These are phyloP conservation scores for Erucastrum elatum DNA, from an alignment of 345 rosid genomes.

Conservation along the genomic window DNA sequence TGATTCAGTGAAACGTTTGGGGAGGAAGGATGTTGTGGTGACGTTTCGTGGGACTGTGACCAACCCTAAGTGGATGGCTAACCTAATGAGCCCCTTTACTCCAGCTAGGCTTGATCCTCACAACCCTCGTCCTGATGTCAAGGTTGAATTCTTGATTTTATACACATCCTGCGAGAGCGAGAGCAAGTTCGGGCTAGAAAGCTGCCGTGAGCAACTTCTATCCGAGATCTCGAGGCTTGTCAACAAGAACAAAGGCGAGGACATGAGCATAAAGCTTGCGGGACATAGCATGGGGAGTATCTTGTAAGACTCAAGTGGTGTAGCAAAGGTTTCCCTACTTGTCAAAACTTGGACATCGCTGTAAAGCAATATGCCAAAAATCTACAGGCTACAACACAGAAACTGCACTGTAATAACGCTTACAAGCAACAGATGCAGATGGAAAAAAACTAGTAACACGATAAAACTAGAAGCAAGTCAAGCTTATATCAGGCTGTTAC, in stretches of 20 bases:
- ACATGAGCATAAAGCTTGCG: conserved; percentile 70
- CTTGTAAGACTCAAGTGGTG: too few species aligned
- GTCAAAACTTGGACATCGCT: too few species aligned
- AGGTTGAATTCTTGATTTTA: conserved; percentile 77
- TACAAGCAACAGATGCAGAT: too few species aligned
- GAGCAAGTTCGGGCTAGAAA: conserved; percentile 62
- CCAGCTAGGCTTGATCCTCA: conserved; percentile 75
- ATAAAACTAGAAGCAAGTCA: too few species aligned
- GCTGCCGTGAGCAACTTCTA: conserved; percentile 83
- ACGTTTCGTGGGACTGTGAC: conserved; percentile 87
- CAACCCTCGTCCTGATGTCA: conserved; percentile 56
- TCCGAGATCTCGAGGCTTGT: conserved; percentile 69
- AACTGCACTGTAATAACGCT: too few species aligned
- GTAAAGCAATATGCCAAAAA: too few species aligned
- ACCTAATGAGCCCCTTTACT: conserved; percentile 73
- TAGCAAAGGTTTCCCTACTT: too few species aligned
- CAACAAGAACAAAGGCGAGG: conserved; percentile 56
- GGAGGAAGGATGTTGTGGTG: conserved; percentile 71
- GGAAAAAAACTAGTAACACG: too few species aligned
- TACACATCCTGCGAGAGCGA: conserved; percentile 70
- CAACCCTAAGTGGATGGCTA: conserved; percentile 72
- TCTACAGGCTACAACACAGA: too few species aligned
- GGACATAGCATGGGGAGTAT: conserved; percentile 96
- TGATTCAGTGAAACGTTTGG: conserved; percentile 49
- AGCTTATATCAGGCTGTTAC: too few species aligned